Conservation (phyloP, 2,329 filamentous ascomycete genomes). For the Biscogniauxia sp. region DNA sequence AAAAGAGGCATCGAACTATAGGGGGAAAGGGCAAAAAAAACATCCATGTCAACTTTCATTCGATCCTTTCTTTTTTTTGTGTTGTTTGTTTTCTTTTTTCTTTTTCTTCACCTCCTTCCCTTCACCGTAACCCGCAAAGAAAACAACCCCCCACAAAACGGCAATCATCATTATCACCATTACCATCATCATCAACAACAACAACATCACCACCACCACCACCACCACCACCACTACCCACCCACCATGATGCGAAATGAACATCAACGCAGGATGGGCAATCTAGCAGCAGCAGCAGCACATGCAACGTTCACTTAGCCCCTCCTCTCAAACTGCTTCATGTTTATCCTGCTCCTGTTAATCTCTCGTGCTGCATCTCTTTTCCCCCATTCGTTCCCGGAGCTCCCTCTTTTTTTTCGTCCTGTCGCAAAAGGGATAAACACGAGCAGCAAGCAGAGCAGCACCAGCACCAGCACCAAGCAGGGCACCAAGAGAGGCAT, state of each 20-base stretch:
- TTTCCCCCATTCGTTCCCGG: neutral
- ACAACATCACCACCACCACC: neutral
- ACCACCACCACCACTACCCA: neutral
- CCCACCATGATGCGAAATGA: too few relatives aligned
- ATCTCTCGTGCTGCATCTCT: neutral
- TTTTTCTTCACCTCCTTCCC: neutral
- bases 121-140: neutral
- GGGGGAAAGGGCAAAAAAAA: too few relatives aligned
- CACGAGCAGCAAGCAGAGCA: neutral
- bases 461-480: too few relatives aligned
- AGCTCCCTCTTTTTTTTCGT: neutral
- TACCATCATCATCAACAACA: neutral
- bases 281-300: neutral
- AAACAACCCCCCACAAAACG: neutral
- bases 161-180: neutral
- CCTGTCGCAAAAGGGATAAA: neutral
- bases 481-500: neutral
- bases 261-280: neutral
- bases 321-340: neutral
- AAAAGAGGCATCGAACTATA: neutral
- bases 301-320: neutral
- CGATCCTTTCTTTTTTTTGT: neutral
- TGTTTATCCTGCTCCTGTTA: neutral
- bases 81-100: neutral
- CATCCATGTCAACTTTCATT: neutral